phyloP scores from a whole-genome alignment of 352 stramenopile genomes.

The Pythium angustatum region DNA sequence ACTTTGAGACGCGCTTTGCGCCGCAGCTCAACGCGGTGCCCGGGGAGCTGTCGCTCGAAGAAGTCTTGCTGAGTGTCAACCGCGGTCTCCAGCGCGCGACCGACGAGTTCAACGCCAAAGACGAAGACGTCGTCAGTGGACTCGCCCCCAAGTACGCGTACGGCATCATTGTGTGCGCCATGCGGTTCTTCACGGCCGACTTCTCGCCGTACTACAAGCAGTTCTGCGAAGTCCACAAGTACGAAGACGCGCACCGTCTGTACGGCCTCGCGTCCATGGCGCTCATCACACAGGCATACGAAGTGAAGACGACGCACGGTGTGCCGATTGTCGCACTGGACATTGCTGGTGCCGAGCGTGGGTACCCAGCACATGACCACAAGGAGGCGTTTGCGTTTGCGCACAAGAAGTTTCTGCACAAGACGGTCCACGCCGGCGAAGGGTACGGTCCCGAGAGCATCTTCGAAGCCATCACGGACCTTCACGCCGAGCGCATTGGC shows the following conservation, averaged over 20 bases:
- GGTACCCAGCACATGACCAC: slow-evolving; percentile 81
- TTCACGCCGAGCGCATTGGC: slow-evolving; percentile 85
- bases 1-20: slow-evolving; percentile 88
- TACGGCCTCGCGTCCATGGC: slow-evolving; percentile 85
- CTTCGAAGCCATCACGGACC: slow-evolving; percentile 83
- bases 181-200: slow-evolving; percentile 83
- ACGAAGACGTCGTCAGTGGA: slow-evolving; percentile 48
- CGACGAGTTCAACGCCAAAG: slow-evolving; percentile 61
- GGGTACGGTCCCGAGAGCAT: slow-evolving; percentile 88
- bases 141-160: slow-evolving; percentile 73
- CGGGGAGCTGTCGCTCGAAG: slow-evolving; percentile 61
- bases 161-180: slow-evolving; percentile 89
- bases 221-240: slow-evolving; percentile 79
- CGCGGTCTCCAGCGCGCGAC: slow-evolving; percentile 61
- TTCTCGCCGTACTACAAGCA: slow-evolving; percentile 85
- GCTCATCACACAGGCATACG: slow-evolving; percentile 78
- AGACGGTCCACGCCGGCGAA: slow-evolving; percentile 88
- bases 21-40: slow-evolving; percentile 77
- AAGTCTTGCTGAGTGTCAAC: slow-evolving; percentile 74
- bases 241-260: slow-evolving; percentile 69
- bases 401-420: slow-evolving; percentile 89
- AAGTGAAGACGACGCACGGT: slow-evolving; percentile 60
- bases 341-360: slow-evolving; percentile 78
- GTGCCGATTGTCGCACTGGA: slow-evolving; percentile 87
- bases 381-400: slow-evolving; percentile 82